Conservation (phyloP, 345 rosid species). For the Microcos paniculata region DNA sequence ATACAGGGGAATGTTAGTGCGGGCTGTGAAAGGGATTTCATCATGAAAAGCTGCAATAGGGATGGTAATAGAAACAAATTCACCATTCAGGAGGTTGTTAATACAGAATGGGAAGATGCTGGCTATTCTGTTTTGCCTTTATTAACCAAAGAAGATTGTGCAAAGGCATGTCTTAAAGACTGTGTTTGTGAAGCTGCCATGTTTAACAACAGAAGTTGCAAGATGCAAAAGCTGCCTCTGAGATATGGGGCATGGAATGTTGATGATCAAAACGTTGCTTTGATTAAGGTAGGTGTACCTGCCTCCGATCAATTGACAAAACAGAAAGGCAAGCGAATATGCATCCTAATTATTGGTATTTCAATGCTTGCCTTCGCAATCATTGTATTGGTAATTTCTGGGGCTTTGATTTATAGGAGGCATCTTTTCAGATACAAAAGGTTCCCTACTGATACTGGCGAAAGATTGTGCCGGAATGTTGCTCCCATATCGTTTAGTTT, state of each 20-base stretch:
- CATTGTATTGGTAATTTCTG: not conserved
- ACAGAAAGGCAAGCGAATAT: not conserved
- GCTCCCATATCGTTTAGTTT: not conserved
- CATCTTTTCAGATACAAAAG: not conserved
- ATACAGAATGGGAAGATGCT: not conserved
- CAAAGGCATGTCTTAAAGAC: not conserved
- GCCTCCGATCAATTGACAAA: not conserved
- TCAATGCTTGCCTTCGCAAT: slow-evolving; percentile 15
- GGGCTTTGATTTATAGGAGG: slow-evolving; percentile 12
- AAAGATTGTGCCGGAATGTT: slow-evolving; percentile 9
- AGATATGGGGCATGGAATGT: not conserved
- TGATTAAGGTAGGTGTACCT: not conserved
- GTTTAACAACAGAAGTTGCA: not conserved
- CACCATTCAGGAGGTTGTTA: not conserved
- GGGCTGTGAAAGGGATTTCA: not conserved
- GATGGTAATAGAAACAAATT: not conserved
- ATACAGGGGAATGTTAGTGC: not conserved
- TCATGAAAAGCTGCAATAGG: not conserved
- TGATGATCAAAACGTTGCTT: not conserved
- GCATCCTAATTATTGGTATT: not conserved
- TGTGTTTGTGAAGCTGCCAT: not conserved
- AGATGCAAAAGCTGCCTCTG: slow-evolving; percentile 1
- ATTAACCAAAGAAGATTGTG: not conserved
- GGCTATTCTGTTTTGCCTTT: not conserved
- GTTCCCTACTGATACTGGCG: slow-evolving; percentile 6